Base-by-base conservation (phyloP, 2,329 filamentous ascomycete species). In the Fusarium robinianum region DNA sequence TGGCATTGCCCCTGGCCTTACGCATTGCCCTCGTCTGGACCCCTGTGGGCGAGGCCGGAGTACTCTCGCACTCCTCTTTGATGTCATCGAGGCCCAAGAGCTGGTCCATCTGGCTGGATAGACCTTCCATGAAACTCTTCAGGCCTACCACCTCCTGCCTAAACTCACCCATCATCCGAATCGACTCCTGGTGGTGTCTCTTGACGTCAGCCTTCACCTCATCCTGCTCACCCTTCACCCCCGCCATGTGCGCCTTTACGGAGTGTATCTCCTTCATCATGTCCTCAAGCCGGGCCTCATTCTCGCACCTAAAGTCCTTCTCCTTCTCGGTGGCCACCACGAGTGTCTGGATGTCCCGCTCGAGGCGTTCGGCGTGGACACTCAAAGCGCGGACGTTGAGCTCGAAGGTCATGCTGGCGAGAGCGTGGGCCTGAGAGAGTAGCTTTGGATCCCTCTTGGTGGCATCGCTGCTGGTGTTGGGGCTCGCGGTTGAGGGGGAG, bases 321-420 rank as follows among this genome's bases (percentile, higher is more conserved):
- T 70, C 60, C 7, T 61, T 41, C 6, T 51, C 48, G 3, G 63
- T 67, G 11, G 41, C 38, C 6, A 24, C 11, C 6, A 62, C 57
- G 6, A 71, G 61, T 12, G 45, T 41, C 6, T 41, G 44, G 18
- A 71, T 41, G 8, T 68, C 62, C 2, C 49, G 49, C 38, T 68
- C 62, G 3, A 70, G 60, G 4, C 58, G 55, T 27, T 63, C 55
- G 2, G 62, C 61, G 33, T 64, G 62, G 15, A 42, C 40, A 18
- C 46, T 37, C 16, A 70, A 46, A 21, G 57, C 44, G 24, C 63
- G 65, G 23, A 71, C 46, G 44, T 61, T 64, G 38, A 70, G 62
- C 51, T 71, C 68, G n/a, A 65, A 52, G 5, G 64, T 69, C 64
- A 70, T 69, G 27, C 49, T 57, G 5, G 68, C 63, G n/a, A 71